These are phyloP conservation scores for Hypocrella siamensis DNA, from an alignment of 2,329 filamentous ascomycete species.

Conservation along the genomic window DNA sequence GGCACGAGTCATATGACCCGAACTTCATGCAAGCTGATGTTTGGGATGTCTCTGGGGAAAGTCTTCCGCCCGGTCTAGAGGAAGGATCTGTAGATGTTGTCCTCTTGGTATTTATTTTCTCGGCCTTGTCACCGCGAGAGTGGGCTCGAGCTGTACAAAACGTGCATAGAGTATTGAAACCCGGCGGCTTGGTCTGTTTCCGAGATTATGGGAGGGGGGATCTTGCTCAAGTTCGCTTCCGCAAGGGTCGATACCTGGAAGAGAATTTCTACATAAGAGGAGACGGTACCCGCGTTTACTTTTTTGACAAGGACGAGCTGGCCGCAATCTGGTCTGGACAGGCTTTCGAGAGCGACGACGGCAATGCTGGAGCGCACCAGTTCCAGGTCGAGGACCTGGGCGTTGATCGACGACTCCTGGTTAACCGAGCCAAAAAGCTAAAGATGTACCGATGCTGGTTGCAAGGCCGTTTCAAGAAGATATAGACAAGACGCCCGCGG, in stretches of 20 bases:
- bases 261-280: slow-evolving; percentile 97
- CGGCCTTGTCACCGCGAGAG: slow-evolving; percentile 68
- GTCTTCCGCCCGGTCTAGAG: slow-evolving; percentile 59
- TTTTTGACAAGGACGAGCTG: slow-evolving; percentile 82
- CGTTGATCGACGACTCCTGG: slow-evolving; percentile 74
- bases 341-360: slow-evolving; percentile 10
- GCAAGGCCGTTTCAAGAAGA: slow-evolving; percentile 67
- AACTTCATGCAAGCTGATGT: slow-evolving; percentile 73
- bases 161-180: slow-evolving; percentile 69
- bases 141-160: slow-evolving; percentile 76
- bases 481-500: slow-evolving; percentile 19
- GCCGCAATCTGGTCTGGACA: slow-evolving; percentile 57
- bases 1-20: slow-evolving; percentile 59
- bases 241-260: slow-evolving; percentile 82
- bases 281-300: slow-evolving; percentile 92
- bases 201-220: slow-evolving; percentile 94
- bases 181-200: slow-evolving; percentile 86
- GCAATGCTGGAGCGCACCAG: slow-evolving; percentile 11
- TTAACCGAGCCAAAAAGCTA: slow-evolving; percentile 76
- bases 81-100: slow-evolving; percentile 81
- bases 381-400: slow-evolving; percentile 70
- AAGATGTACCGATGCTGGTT: slow-evolving; percentile 99
- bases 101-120: slow-evolving; percentile 95
- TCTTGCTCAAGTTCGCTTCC: slow-evolving; percentile 90
- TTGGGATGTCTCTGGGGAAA: slow-evolving; percentile 70